These are phyloP conservation scores for Cymbidium sinense DNA, from an alignment of 106 monocot genomes.

Conservation along the genomic window DNA sequence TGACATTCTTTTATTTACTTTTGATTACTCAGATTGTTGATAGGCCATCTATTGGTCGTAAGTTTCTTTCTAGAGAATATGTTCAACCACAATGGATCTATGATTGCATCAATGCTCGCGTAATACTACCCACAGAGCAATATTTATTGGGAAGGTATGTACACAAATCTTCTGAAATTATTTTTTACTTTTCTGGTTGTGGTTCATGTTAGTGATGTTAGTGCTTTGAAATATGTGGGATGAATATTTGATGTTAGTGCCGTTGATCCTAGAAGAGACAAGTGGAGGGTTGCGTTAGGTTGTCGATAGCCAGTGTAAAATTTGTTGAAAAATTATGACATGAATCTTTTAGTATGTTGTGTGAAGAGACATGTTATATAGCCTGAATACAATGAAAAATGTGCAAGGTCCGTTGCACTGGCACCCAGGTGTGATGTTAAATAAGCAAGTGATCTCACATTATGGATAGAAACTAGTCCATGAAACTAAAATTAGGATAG, in stretches of 20 bases:
- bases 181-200: neutral
- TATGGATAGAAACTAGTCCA: too few species aligned
- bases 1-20: neutral
- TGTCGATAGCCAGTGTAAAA: too few species aligned
- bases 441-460: too few species aligned
- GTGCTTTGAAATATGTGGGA: neutral
- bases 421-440: too few species aligned
- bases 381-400: too few species aligned
- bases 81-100: constrained; percentile 94
- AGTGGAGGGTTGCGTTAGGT: too few species aligned
- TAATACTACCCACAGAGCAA: constrained; percentile 71
- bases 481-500: too few species aligned
- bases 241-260: neutral
- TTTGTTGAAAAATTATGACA: too few species aligned
- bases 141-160: constrained; percentile 87
- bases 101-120: constrained; percentile 87
- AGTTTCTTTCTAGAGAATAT: constrained; percentile 95
- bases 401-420: too few species aligned
- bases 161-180: neutral
- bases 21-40: constrained; percentile 76
- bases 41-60: constrained; percentile 80
- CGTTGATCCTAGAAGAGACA: too few species aligned
- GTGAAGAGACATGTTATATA: too few species aligned
- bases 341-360: too few species aligned
- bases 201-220: neutral